A percentile compares a stretch with the other conserved stretches of the same genome.
These are phyloP conservation scores for Cystobasidiopsis lactophilus DNA, from an alignment of 768 basidiomycete genomes.

Conservation along the genomic window DNA sequence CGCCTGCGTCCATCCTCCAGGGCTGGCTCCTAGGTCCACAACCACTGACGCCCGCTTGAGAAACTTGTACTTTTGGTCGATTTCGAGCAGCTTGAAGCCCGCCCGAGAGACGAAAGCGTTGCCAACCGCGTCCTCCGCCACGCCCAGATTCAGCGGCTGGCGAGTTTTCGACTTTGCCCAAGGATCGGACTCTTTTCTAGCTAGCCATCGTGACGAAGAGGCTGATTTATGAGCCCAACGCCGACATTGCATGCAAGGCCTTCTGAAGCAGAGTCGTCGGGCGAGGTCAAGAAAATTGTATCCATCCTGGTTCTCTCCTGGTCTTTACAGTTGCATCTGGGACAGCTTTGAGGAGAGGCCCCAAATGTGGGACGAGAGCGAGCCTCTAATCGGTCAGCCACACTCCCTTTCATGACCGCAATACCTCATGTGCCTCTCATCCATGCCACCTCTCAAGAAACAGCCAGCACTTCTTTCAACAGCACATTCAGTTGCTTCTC, in stretches of 20 bases:
- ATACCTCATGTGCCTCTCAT: too few species aligned
- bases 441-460: too few species aligned
- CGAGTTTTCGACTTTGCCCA: background rate
- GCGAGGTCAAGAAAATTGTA: background rate
- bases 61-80: background rate
- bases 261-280: background rate
- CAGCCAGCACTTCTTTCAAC: background rate
- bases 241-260: background rate
- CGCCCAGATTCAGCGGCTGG: background rate
- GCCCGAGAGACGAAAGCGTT: background rate
- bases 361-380: too few species aligned
- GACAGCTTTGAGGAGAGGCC: background rate
- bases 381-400: background rate
- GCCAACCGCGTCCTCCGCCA: background rate
- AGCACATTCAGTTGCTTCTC: background rate
- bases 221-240: background rate
- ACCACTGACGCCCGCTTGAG: background rate
- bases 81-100: background rate
- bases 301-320: background rate
- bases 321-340: background rate
- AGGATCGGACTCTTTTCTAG: background rate
- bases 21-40: background rate
- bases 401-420: too few species aligned
- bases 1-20: background rate
- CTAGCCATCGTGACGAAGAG: background rate